Base-by-base conservation (phyloP, 805 yeast species). In the Pichia scutulata region DNA sequence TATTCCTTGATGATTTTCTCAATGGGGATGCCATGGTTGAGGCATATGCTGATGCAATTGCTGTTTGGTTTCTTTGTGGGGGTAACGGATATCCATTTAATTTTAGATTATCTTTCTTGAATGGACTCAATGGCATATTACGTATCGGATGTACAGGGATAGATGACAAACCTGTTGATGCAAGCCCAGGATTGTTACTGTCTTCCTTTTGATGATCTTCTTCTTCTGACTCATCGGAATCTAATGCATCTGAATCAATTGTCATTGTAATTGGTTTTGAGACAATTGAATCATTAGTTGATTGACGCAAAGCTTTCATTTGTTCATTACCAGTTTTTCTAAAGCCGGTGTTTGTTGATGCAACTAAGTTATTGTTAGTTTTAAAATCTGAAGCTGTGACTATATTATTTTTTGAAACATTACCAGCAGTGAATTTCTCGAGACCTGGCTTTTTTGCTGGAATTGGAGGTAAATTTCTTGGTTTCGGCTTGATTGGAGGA, bases 401-500 rank as follows among this genome's bases (percentile, higher is more conserved):
- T 5, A 21, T 14, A 19, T 39, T 39, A 39, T 39, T 19, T 4
- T 39, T 19, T 39, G 40, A 8, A 9, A 19, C 22, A n/a, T n/a
- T n/a, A 8, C 16, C 40, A 39, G 16, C 1, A 5, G 23, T 4
- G 12, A 21, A 21, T 10, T 12, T 37, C 39, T 30, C 40, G 12
- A 48, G 9, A 21, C 37, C n/a, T 14, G 66, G 66, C 46, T 63
- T 63, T 49, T 62, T 63, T 7, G 57, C 55, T 14, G 47, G 52
- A 4, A 62, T 44, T 22, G 62, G 59, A 0, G 67, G 65, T 7
- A 66, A 60, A 10, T 61, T 48, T 52, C 60, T 65, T n/a, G 71
- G 68, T 37, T 62, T 66, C 12, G 69, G 69, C 33, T 64, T 65
- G 24, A 63, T 47, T 23, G 62, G 55, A 8, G 65, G 65, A n/a